Evolutionary conservation across 495 filamentous ascomycete species (phyloP).

Genomic region (Parathielavia hyrcaniae): DNA sequence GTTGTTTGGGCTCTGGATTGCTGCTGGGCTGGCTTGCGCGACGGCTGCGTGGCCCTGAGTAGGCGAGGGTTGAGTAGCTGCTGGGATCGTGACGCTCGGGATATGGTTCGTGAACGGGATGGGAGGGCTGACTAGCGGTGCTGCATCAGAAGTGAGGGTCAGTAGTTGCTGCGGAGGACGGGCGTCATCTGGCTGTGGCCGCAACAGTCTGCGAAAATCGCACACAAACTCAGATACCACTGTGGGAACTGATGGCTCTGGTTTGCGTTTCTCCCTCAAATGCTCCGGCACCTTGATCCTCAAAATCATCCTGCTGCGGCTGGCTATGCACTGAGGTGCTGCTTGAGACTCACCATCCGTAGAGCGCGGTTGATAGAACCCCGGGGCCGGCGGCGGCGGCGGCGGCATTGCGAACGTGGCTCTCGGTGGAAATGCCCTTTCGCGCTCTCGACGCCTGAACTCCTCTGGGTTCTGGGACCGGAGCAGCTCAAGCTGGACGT

Average conservation of each 20-base stretch:
- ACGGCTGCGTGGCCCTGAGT: too few species aligned
- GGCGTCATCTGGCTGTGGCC: not conserved
- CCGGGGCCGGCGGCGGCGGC: not conserved
- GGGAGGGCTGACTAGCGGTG: not conserved
- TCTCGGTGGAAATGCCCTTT: constrained; percentile 1
- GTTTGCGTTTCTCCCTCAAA: not conserved
- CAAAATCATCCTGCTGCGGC: not conserved
- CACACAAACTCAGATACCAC: not conserved
- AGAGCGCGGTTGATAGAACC: constrained; percentile 4
- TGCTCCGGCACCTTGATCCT: constrained; percentile 16
- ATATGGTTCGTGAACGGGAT: not conserved
- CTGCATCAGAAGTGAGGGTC: constrained; percentile 5
- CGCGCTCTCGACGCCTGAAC: constrained; percentile 19
- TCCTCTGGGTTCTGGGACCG: constrained; percentile 27
- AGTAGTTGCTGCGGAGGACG: not conserved
- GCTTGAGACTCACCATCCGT: constrained; percentile 16
- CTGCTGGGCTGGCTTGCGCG: not conserved
- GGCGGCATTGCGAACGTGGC: not conserved
- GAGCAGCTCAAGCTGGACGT: constrained; percentile 28
- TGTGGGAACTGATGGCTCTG: not conserved
- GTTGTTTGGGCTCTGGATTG: not conserved
- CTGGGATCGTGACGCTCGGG: not conserved
- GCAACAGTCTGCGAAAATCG: not conserved
- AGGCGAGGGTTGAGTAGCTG: not conserved
- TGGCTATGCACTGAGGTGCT: not conserved